Base-by-base conservation (phyloP, 306 rosid species). In the Rubus parviflorus region DNA sequence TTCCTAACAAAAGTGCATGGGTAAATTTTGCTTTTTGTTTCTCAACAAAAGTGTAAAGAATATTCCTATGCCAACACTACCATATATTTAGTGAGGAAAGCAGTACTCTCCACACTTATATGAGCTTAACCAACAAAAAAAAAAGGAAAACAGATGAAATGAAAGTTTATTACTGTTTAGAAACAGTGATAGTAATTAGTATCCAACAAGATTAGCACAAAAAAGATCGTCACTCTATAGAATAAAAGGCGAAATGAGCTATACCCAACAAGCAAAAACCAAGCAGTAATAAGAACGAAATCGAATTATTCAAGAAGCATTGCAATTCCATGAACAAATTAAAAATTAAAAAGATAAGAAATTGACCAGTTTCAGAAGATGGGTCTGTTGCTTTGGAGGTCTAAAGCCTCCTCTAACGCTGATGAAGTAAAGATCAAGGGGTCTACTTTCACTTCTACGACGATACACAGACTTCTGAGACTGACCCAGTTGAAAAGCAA, bases 401-500 rank as follows among this genome's bases (percentile, higher is more conserved):
- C 95, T 86, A 73, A 84, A 90, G 22, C 90, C 95, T 53, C 95
- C 94, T 49, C 60, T 78, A 22, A 90, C 89, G 51, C 85, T 86
- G 47, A 90, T 80, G 57, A 88, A 90, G 75, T 79, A 78, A 76
- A 86, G 77, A 83, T 81, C 89, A 67, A 79, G 79, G 63, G 57
- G 72, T 41, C 40, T 73, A 13, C 13, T 81, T 58, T 66, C 86
- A 72, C 58, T 79, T 75, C 37, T 67, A 10, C 53, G 14, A 15
- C 7, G n/a, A 70, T 43, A 40, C 3, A 64, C 4, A 43, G 79
- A 46, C 14, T 76, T 66, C 52, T 77, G 81, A 64, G 85, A 87
- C 10, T 79, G 86, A 70, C 92, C 90, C 82, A 84, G 25, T 69
- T 83, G 84, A 75, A 90, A 82, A 77, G 92, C 88, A 77, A 79